Conservation (phyloP, 495 filamentous ascomycete species). For the Apodospora peruviana region DNA sequence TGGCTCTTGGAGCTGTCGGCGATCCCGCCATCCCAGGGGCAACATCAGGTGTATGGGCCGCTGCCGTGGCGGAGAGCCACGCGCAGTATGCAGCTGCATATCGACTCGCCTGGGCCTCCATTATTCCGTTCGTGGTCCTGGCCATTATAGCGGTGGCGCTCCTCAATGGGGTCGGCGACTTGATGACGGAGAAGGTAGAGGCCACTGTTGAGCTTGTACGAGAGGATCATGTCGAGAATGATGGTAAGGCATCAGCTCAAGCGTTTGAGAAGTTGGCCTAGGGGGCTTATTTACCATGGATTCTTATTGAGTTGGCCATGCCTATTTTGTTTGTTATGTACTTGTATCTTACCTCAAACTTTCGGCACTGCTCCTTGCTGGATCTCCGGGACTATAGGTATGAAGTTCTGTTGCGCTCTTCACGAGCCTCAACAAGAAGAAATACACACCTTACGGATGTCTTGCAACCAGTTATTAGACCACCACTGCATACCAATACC, state of each 20-base stretch:
- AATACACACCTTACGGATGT: too few species aligned
- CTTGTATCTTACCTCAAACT: too few species aligned
- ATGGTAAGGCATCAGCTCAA: background rate
- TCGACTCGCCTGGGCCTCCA: conserved; percentile 43
- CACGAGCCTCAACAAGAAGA: too few species aligned
- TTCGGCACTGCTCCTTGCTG: too few species aligned
- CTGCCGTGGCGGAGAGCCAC: conserved; percentile 32
- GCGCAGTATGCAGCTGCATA: conserved; percentile 41
- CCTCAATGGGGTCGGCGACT: conserved; percentile 42
- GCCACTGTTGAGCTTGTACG: conserved; percentile 41
- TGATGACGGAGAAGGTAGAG: conserved; percentile 50
- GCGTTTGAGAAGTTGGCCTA: too few species aligned
- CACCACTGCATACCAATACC: too few species aligned
- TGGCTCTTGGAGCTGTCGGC: conserved; percentile 25
- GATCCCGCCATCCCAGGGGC: conserved; percentile 26
- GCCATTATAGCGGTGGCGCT: conserved; percentile 39
- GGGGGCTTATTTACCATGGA: too few species aligned
- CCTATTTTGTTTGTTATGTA: too few species aligned
- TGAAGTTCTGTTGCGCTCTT: too few species aligned
- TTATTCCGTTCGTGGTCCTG: conserved; percentile 50
- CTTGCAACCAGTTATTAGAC: too few species aligned
- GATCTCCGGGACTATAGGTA: too few species aligned
- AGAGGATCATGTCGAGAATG: conserved; percentile 11
- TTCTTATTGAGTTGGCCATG: too few species aligned
- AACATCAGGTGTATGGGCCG: conserved; percentile 28